Evolutionary conservation across 2,329 filamentous ascomycete species (phyloP), one percentile per base, ranked within the genome.

Genomic region (Fusarium siculi): DNA sequence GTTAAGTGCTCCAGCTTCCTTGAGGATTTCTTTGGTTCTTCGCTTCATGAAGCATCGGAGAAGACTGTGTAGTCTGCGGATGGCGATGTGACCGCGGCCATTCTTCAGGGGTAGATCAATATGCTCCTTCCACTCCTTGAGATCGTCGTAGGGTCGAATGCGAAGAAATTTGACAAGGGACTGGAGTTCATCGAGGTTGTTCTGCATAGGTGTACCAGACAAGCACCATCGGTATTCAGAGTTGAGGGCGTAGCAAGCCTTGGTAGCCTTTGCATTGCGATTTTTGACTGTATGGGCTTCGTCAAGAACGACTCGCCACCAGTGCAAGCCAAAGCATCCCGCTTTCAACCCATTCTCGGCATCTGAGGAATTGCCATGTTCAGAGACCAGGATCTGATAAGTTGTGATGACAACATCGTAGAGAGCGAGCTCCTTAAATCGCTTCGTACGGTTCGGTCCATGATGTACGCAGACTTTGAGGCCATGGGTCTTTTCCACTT

Each of bases 281-380:
- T 99, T 99, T 85, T 99, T 99, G 88, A 99, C 98, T 4, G 93
- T 97, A 81, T 99, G 96, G 2, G 96, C 96, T 84, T 99, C 96
- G 73, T 99, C 96, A 5, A 99, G 88, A 73, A 99, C 96, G 69
- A 98, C 90, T 57, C 96, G 93, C 84, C 96, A 98, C 96, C 96
- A 99, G 78, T 96, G 91, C 10, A 98, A 86, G 16, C 94, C 95
- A 79, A 98, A 98, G 77, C 95, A 96, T 16, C 95, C 96, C 57
- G 91, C 89, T 78, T 95, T 93, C 43, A 91, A 82, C 15, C 89
- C 88, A 58, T 90, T 86, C 12, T 87, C 86, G 7, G 85, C 86
- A 52, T 89, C 89, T 44, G 89, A 91, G 16, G 91, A 92, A 67
- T 90, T 88, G 15, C 90, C 92, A 79, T 96, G 92, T 79, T 99